Evolutionary conservation across 148 eudicot genomes (phyloP), one percentile per base, ranked within the genome.

Genomic region (Diospyros kaki): DNA sequence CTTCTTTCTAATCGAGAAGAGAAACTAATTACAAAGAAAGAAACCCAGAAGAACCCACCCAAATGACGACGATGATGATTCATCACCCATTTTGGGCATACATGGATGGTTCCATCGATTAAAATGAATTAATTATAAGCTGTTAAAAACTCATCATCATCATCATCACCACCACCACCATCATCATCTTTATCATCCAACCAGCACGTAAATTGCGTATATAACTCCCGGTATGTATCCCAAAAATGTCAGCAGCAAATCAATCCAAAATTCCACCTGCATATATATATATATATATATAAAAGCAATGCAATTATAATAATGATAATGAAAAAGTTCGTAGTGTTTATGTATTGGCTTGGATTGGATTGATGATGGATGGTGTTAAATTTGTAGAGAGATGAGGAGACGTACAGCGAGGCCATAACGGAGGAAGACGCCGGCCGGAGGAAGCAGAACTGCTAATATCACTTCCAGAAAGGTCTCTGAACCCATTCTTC

Each of bases 401-500:
- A 52, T 3, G 6, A 56, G 46, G 12, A 59, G 8, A 48, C 43
- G 12, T 15, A 64, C 11, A 52, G 40, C 6, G 14, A 17, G 44
- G 74, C 87, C 85, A 59, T 75, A 87, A 62, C 89, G 87, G 66
- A 87, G 89, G 79, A 87, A 87, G 73, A 87, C 89, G 4, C 89
- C 89, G 71, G 84, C 84, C 50, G 89, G 89, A 1, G 89, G 89
- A 42, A 84, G 50, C 4, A 87, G 76, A 3, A 87, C 84, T 62
- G 89, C 89, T 15, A 87, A 78, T 28, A 87, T 60, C 48, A 87
- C 83, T 80, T 87, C 89, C 13, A 80, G 42, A 64, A 87, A 87
- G 12, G 89, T 87, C 44, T 82, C 87, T 53, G 87, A 83, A 39
- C 89, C 89, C 89, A 86, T 86, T 28, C 28, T 28, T 28, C 28